These are phyloP conservation scores for Globisporangium sylvaticum DNA, from an alignment of 352 stramenopile genomes.

Conservation along the genomic window DNA sequence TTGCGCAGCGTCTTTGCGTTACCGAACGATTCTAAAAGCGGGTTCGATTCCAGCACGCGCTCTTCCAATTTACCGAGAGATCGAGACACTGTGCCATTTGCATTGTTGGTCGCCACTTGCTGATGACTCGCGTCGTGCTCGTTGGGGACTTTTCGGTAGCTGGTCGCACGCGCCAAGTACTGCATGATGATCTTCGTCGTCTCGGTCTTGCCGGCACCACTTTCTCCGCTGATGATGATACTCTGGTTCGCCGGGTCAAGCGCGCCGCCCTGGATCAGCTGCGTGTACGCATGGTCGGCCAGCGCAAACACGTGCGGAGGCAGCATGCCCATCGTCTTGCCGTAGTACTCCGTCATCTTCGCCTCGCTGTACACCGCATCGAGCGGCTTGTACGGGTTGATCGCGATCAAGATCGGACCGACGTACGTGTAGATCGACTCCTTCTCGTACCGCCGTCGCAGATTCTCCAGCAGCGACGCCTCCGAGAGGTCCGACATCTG, in stretches of 20 bases:
- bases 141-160: constrained; percentile 50
- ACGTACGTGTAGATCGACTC: constrained; percentile 94
- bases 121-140: constrained; percentile 43
- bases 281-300: constrained; percentile 86
- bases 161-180: constrained; percentile 78
- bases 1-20: constrained; percentile 95
- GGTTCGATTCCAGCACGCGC: constrained; percentile 85
- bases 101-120: constrained; percentile 46
- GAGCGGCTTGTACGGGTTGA: constrained; percentile 90
- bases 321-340: constrained; percentile 70
- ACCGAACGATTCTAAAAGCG: constrained; percentile 87
- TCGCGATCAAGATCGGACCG: constrained; percentile 87
- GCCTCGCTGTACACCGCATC: constrained; percentile 59
- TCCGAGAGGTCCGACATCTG: constrained; percentile 90
- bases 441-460: constrained; percentile 89
- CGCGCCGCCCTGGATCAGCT: constrained; percentile 81
- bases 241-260: constrained; percentile 85
- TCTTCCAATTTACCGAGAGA: constrained; percentile 85
- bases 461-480: constrained; percentile 84
- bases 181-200: constrained; percentile 93
- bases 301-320: constrained; percentile 90
- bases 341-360: constrained; percentile 89
- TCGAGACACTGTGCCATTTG: constrained; percentile 85
- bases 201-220: constrained; percentile 88
- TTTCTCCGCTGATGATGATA: constrained; percentile 92